Percentiles rank a stretch among this genome's conserved stretches.
Conservation (phyloP, 352 stramenopile genomes). For the Phytopythium oedochilum region DNA sequence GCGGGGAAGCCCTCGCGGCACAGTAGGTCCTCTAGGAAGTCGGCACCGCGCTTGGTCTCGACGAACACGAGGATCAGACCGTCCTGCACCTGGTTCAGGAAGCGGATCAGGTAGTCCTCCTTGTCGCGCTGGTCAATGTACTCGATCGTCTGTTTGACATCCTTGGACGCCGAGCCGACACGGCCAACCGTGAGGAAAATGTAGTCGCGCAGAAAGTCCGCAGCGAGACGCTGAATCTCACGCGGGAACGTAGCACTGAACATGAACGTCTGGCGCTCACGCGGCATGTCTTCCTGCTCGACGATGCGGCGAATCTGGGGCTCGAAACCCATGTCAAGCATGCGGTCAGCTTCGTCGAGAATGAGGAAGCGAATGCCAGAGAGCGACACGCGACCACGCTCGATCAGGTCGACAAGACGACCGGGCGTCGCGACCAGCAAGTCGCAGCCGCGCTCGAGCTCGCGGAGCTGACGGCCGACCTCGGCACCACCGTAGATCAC, state of each 20-base stretch:
- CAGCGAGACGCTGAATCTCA: conserved; percentile 95
- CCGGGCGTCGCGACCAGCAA: conserved; percentile 97
- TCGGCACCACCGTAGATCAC: conserved; percentile 94
- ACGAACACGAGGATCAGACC: conserved; percentile 97
- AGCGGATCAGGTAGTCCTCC: conserved; percentile 94
- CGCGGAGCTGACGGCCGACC: conserved; percentile 81
- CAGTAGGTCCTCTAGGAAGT: conserved; percentile 96
- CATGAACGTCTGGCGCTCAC: conserved; percentile 99
- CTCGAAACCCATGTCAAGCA: conserved; percentile 99
- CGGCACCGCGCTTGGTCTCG: conserved; percentile 97
- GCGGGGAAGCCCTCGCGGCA: conserved; percentile 89
- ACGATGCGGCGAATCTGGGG: conserved; percentile 99
- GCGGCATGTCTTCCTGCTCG: conserved; percentile 96
- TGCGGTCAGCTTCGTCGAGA: conserved; percentile 99
- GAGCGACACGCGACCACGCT: conserved; percentile 91
- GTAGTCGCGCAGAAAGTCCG: conserved; percentile 98
- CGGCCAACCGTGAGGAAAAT: conserved; percentile 99
- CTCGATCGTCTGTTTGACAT: conserved; percentile 97
- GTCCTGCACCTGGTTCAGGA: conserved; percentile 91
- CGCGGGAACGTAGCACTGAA: conserved; percentile 99
- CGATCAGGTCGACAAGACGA: conserved; percentile 96
- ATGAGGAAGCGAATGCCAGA: conserved; percentile 92
- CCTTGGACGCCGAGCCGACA: conserved; percentile 96
- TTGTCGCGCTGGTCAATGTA: conserved; percentile 98
- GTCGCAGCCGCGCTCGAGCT: conserved; percentile 92